Evolutionary conservation across 192 early-diverging fungal species (phyloP), one percentile per base, ranked within the genome.

Genomic region (Rhizophagus sp.): DNA sequence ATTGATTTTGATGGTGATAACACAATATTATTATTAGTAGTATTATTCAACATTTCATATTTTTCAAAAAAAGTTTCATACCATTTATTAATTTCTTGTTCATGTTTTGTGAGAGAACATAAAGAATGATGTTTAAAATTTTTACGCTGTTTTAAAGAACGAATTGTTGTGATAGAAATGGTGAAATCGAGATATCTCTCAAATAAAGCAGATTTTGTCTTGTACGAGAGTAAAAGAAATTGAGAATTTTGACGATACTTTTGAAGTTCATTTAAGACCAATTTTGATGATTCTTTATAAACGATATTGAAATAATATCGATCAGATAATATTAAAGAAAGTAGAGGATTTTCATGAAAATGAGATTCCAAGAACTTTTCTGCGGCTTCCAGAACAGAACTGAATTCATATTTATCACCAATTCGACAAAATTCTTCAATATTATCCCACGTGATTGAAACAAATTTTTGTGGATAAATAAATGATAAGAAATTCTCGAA

Each of bases 281-380:
- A 44, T 71, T 71, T 71, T 71, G 69, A 71, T 13, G 69, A 71
- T 44, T 71, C 69, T 41, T 71, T 71, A 71, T 44, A 71, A 24
- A 71, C 19, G 0, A 33, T 19, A 44, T 44, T 71, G n/a, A 71
- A 71, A 33, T 22, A 10, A n/a, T 24, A 36, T 7, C 27, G 17
- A 36, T 71, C 69, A 12, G 69, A 13, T n/a, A 71, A 39, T 33
- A 71, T 19, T 3, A 71, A 44, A 5, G 69, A 36, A 11, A 19
- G 4, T 11, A 71, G 9, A 41, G 69, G 69, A 19, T 71, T 44
- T 71, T 71, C 69, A 22, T 22, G 9, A 39, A 71, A 71, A 24
- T 71, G 69, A 33, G 22, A 11, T 44, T 71, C 39, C 33, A 71
- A 44, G 7, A 36, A 71, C 2, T 44, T 10, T 27, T 41, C 33